phyloP scores from a whole-genome alignment of 768 basidiomycete genomes.

The Tricholoma bakamatsutake region DNA sequence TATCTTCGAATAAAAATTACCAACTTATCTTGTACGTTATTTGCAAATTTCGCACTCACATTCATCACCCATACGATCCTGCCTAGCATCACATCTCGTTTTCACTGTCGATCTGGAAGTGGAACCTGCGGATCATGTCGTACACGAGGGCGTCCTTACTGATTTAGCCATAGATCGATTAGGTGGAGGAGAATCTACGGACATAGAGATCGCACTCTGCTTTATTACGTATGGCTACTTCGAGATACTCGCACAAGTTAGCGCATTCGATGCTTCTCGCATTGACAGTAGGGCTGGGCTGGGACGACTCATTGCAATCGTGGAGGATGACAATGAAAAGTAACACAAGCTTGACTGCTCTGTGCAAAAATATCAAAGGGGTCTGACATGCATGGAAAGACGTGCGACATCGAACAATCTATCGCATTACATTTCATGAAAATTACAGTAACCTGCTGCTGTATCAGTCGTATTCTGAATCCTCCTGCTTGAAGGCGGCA shows the following conservation, averaged over 20 bases:
- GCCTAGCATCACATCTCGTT: constrained; percentile 43
- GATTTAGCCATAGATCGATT: constrained; percentile 65
- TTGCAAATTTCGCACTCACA: neutral
- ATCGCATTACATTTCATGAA: constrained; percentile 6
- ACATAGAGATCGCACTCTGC: constrained; percentile 54
- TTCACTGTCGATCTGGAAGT: constrained; percentile 49
- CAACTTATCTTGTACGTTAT: constrained; percentile 61
- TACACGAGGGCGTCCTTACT: constrained; percentile 61
- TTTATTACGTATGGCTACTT: constrained; percentile 72
- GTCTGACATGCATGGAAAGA: neutral
- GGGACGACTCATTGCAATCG: constrained; percentile 35
- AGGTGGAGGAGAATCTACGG: constrained; percentile 43
- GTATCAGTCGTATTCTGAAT: constrained; percentile 71
- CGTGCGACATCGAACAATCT: neutral
- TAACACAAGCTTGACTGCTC: neutral
- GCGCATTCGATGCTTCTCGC: constrained; percentile 22
- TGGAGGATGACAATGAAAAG: constrained; percentile 17
- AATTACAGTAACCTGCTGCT: constrained; percentile 10
- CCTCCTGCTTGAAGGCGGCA: constrained; percentile 74
- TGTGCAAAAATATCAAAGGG: neutral
- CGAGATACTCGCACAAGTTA: constrained; percentile 40
- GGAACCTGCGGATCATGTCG: constrained; percentile 57
- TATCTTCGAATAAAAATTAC: constrained; percentile 50
- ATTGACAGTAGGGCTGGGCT: constrained; percentile 29
- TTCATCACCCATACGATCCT: constrained; percentile 1